Evolutionary conservation across 2,329 filamentous ascomycete genomes (phyloP), one percentile per base, ranked within the genome.

Genomic region (Septoria petroselini): DNA sequence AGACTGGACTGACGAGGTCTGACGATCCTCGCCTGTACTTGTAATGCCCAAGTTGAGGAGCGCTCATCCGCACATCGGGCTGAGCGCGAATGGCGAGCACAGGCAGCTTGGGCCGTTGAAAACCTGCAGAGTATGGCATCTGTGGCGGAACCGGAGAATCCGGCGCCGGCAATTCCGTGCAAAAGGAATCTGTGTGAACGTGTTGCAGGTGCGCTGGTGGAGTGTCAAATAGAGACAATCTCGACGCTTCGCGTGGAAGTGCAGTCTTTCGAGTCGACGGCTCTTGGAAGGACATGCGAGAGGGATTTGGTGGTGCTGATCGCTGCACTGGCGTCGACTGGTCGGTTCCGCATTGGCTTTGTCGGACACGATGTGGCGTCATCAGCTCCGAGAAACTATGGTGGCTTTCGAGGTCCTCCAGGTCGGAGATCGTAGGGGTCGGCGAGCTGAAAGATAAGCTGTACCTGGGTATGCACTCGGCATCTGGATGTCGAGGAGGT

Each of bases 91-190:
- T 49, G 7, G 45, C 40, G 4, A 44, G 44, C 23, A 48, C 50
- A n/a, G 60, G 61, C 18, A 60, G 43, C 21, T 43, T 48, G 3
- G 58, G 50, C n/a, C 31, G 38, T 17, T 35, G 21, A 8, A 48
- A 41, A 1, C 35, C 34, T 9, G 53, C 51, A 7, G 49, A 46
- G 47, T 59, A 57, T 8, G 59, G 54, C 12, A 58, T 58, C 14
- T 43, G 47, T 1, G 60, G 58, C 33, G 61, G 61, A 7, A 59
- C 39, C 45, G 60, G 53, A 40, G 53, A 59, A 9, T 48, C 38
- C 39, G 58, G 57, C 6, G 57, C 63, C 60, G 54, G 71, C 65
- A 45, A 62, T 7, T 60, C 62, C 6, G 50, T 55, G 19, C 56
- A 52, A 19, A 65, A 60, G 3, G 62, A 64, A 50, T 9, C 58